Evolutionary conservation across 2,329 filamentous ascomycete species (phyloP), one percentile per base, ranked within the genome.

Genomic region (Apiospora aurea): DNA sequence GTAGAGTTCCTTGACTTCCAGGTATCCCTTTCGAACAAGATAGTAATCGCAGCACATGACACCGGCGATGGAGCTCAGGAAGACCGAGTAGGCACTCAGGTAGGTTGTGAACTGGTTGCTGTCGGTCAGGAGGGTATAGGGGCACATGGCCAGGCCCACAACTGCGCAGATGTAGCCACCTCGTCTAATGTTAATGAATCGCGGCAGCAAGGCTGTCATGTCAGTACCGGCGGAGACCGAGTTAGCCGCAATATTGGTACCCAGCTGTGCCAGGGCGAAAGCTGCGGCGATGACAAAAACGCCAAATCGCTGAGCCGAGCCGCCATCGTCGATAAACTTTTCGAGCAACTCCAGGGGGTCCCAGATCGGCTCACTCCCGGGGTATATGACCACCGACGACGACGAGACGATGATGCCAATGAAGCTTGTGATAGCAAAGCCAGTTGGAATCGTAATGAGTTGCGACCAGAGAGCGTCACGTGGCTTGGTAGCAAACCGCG

Each of bases 11-110:
- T 90, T 91, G 75, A 96, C 86, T 75, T 95, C 90, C 2, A 96
- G 86, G 80, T 95, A 97, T 6, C 95, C 95, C 72, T 88, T 91
- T 72, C 95, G 92, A 6, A 97, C 93, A 71, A 93, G 74, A 82
- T 97, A 98, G 85, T 98, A 98, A 82, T 98, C 95, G 76, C 87
- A 89, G 73, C 95, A 86, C 84, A 97, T 96, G 75, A 97, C 94
- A n/a, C 95, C 95, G 0, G 94, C 95, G 74, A 98, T 97, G 61
- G 93, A 94, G 72, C 93, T 95, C n/a, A 98, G 88, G 83, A 98
- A 98, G 71, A 98, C 94, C 3, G 93, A 95, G 85, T 97, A 97
- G 0, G 95, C 93, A 0, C 93, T 96, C 0, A 98, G 90, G 79
- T 97, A 97, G 4, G 94, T 97, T 0, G 94, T 96, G 84, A 97